phyloP scores from a whole-genome alignment of 108 stramenopile species.

The Cyclotella choctawhatcheeana region DNA sequence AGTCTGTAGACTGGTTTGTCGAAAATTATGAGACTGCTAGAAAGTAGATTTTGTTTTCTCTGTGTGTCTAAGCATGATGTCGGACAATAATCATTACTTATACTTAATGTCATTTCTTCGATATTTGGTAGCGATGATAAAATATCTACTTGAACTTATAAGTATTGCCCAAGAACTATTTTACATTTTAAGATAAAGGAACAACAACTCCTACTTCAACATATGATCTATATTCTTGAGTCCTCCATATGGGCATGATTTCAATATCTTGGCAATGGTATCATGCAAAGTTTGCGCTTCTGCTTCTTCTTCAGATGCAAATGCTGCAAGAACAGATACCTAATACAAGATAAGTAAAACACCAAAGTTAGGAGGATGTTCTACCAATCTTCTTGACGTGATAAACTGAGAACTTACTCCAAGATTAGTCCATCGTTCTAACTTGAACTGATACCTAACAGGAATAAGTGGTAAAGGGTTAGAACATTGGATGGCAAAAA shows the following conservation, averaged over 20 bases:
- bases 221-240: constrained; percentile 55
- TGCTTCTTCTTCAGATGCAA: constrained; percentile 50
- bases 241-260: constrained; percentile 44
- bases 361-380: neutral
- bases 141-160: too few relatives aligned
- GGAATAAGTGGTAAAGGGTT: neutral
- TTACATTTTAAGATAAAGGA: neutral
- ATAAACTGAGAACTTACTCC: constrained; percentile 19
- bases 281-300: constrained; percentile 45
- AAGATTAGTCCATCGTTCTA: constrained; percentile 56
- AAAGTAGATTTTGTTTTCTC: constrained; percentile 51
- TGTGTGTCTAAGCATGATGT: too few relatives aligned
- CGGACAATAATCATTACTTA: neutral
- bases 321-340: constrained; percentile 53
- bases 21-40: constrained; percentile 83
- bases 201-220: constrained; percentile 36
- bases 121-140: too few relatives aligned
- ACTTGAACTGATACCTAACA: constrained; percentile 52
- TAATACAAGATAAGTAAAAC: too few relatives aligned
- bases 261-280: constrained; percentile 39
- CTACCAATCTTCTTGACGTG: neutral
- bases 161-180: too few relatives aligned
- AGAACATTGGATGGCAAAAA: too few relatives aligned
- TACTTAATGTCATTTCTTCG: too few relatives aligned
- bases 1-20: constrained; percentile 93